phyloP scores from a whole-genome alignment of 192 early-diverging fungal genomes.

The Kappamyces sp. region DNA sequence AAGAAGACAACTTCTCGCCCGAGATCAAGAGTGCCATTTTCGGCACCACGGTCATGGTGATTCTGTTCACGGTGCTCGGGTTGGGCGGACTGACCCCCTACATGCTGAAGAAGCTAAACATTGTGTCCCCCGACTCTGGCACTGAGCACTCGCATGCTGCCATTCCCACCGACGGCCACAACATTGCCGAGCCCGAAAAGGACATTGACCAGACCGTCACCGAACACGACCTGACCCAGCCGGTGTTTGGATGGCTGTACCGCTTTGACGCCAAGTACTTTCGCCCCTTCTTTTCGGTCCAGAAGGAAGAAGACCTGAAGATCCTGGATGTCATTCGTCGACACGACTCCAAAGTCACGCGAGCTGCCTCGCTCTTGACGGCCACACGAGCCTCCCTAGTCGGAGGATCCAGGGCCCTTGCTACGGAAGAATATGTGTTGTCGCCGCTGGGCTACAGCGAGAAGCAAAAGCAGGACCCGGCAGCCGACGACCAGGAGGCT shows the following conservation, averaged over 20 bases:
- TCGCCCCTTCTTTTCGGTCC: slow-evolving; percentile 8
- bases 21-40: slow-evolving; percentile 52
- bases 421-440: neutral
- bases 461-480: neutral
- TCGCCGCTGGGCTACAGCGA: neutral
- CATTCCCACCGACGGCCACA: neutral
- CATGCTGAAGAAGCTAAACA: slow-evolving; percentile 47
- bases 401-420: neutral
- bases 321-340: slow-evolving; percentile 1
- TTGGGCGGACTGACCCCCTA: slow-evolving; percentile 54
- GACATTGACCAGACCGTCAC: slow-evolving; percentile 25
- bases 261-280: slow-evolving; percentile 36
- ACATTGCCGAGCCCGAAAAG: slow-evolving; percentile 18
- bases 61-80: slow-evolving; percentile 50
- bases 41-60: slow-evolving; percentile 55
- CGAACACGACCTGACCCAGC: slow-evolving; percentile 28
- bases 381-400: neutral
- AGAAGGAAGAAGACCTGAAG: neutral
- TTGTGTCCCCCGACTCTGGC: slow-evolving; percentile 24
- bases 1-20: slow-evolving; percentile 41
- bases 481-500: neutral
- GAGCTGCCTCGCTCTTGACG: neutral
- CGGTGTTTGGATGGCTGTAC: slow-evolving; percentile 43
- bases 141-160: neutral
- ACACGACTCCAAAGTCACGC: neutral